Evolutionary conservation across 2,329 filamentous ascomycete genomes (phyloP), one percentile per base, ranked within the genome.

Genomic region (Ilyonectria sp.): DNA sequence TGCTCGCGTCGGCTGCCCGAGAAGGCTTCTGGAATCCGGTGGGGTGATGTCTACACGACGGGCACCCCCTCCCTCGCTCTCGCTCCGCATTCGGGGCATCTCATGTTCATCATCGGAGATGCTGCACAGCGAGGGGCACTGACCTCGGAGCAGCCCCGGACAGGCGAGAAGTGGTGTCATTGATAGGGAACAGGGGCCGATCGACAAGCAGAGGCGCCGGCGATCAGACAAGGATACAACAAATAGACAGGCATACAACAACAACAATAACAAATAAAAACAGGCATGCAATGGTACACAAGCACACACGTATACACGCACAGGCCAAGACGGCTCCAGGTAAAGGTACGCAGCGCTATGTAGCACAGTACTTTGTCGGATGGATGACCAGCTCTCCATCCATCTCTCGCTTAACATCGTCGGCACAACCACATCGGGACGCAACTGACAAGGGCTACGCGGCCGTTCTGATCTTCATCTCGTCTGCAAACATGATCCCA

Each of bases 11-110:
- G 44, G 33, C 21, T 2, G 15, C 15, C 15, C 40, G 47, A 31
- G 57, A 60, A 55, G 50, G 37, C 37, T 61, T 66, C 58, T 57
- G 46, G 59, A 66, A 66, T 40, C 23, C 37, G 29, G 58, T 66
- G 59, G 52, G 53, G 52, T 62, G 63, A 62, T 53, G 19, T 54
- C 44, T 33, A 49, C 52, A 49, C 56, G 50, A 55, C 47, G 13
- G 21, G 44, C 19, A 23, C 49, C 23, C 50, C 19, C 7, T 23
- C 33, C 23, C 17, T 23, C 44, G 17, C 26, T 9, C 11, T 17
- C 57, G 43, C 46, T 26, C 26, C 4, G 19, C 44, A 26, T 44
- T 44, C 40, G 37, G 26, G 17, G 29, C 54, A 50, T 59, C 26
- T 35, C 47, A 29, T 65, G 47, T 43, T 59, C 31, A n/a, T 19